Percentiles rank a stretch among this genome's conserved stretches.
phyloP scores from a whole-genome alignment of 345 rosid genomes.

The Abelmoschus esculentus region DNA sequence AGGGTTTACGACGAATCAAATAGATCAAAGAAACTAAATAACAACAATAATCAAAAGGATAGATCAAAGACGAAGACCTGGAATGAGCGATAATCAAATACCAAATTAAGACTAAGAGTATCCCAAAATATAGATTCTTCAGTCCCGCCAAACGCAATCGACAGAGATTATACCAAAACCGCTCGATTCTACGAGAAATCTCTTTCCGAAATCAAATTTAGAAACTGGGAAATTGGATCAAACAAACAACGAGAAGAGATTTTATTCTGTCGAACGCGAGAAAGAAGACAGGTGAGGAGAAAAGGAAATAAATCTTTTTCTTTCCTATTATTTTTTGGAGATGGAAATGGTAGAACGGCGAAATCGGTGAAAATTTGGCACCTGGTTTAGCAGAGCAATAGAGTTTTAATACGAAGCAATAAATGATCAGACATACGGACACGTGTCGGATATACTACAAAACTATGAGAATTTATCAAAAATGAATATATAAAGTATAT shows the following conservation, averaged over 20 bases:
- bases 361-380: slow-evolving; percentile 18
- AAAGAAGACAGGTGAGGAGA: slow-evolving; percentile 18
- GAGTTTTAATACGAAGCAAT: neutral
- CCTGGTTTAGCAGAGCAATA: neutral
- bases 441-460: slow-evolving; percentile 20
- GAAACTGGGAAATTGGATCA: neutral
- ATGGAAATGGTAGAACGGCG: neutral
- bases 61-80: slow-evolving; percentile 8
- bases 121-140: slow-evolving; percentile 5
- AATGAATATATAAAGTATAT: too few relatives aligned
- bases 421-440: slow-evolving; percentile 9
- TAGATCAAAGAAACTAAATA: neutral
- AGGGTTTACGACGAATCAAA: slow-evolving; percentile 18
- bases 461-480: too few relatives aligned
- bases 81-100: slow-evolving; percentile 7
- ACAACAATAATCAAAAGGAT: neutral
- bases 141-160: slow-evolving; percentile 16
- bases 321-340: neutral
- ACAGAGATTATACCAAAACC: slow-evolving; percentile 11
- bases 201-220: neutral
- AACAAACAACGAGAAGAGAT: slow-evolving; percentile 5
- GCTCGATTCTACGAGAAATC: neutral
- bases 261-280: slow-evolving; percentile 18
- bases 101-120: neutral
- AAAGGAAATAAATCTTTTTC: neutral